phyloP scores from a whole-genome alignment of 805 yeast species.

The Saturnispora saitoi region DNA sequence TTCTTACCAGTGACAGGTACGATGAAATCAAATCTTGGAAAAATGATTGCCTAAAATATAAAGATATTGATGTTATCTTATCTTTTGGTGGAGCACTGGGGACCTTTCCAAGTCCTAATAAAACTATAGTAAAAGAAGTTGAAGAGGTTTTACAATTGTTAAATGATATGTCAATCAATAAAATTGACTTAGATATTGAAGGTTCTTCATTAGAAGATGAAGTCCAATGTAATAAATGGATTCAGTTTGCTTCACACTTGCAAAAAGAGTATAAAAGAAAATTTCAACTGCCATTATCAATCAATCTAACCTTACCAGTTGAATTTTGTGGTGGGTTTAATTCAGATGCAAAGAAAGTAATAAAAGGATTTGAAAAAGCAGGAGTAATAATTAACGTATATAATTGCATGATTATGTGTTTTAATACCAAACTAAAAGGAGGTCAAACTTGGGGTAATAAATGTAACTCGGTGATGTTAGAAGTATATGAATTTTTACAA shows the following conservation, averaged over 20 bases:
- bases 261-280: background rate
- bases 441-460: conserved; percentile 23
- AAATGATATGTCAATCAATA: conserved; percentile 11
- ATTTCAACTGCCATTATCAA: background rate
- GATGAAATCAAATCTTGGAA: conserved; percentile 23
- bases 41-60: conserved; percentile 15
- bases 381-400: conserved; percentile 13
- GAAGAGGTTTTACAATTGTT: conserved; percentile 14
- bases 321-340: conserved; percentile 22
- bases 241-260: conserved; percentile 5
- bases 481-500: conserved; percentile 5
- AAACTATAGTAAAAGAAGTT: conserved; percentile 14
- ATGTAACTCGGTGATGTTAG: conserved; percentile 19
- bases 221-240: conserved; percentile 10
- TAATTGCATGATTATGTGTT: conserved; percentile 29
- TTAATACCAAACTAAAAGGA: conserved; percentile 20
- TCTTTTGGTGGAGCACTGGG: conserved; percentile 29
- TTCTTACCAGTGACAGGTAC: conserved; percentile 19
- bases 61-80: conserved; percentile 18
- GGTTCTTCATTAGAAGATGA: conserved; percentile 16
- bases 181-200: conserved; percentile 28
- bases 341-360: conserved; percentile 12
- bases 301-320: conserved; percentile 25
- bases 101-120: conserved; percentile 17
- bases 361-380: conserved; percentile 10